phyloP scores from a whole-genome alignment of 352 stramenopile genomes.

The Pythium vanterpoolii region DNA sequence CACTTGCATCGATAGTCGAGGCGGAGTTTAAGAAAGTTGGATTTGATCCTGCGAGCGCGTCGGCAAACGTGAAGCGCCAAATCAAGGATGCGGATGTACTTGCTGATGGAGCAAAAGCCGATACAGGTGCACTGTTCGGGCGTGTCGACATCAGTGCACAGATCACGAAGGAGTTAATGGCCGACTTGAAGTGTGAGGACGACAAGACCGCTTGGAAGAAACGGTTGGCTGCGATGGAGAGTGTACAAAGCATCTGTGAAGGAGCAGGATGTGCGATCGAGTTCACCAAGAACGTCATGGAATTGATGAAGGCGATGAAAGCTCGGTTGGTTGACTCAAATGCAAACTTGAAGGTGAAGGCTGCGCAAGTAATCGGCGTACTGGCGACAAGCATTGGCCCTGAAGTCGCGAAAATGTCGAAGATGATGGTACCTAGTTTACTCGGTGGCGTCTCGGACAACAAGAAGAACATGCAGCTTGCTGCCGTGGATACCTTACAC shows the following conservation, averaged over 20 bases:
- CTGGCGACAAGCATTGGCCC: constrained; percentile 73
- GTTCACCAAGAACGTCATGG: constrained; percentile 78
- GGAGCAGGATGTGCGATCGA: constrained; percentile 72
- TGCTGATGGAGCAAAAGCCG: constrained; percentile 28
- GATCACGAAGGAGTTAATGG: constrained; percentile 85
- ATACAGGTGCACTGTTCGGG: constrained; percentile 62
- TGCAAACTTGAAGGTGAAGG: constrained; percentile 85
- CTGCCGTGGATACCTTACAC: constrained; percentile 71
- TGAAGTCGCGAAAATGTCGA: constrained; percentile 79
- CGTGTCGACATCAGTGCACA: constrained; percentile 74
- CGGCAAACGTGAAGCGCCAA: constrained; percentile 52
- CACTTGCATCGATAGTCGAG: constrained; percentile 70
- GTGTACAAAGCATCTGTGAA: constrained; percentile 75
- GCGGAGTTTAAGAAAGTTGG: constrained; percentile 81
- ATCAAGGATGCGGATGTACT: constrained; percentile 65
- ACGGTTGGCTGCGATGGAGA: constrained; percentile 75
- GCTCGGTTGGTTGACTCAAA: constrained; percentile 81
- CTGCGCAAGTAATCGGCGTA: constrained; percentile 76
- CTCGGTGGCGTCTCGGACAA: constrained; percentile 79
- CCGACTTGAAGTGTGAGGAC: constrained; percentile 82
- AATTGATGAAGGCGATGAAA: constrained; percentile 74
- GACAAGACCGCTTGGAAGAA: constrained; percentile 87
- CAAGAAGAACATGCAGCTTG: constrained; percentile 86
- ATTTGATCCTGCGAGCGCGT: constrained; percentile 59
- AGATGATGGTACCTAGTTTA: constrained; percentile 65